Conservation (phyloP, 192 early-diverging fungal species). For the Backusella luteola region DNA sequence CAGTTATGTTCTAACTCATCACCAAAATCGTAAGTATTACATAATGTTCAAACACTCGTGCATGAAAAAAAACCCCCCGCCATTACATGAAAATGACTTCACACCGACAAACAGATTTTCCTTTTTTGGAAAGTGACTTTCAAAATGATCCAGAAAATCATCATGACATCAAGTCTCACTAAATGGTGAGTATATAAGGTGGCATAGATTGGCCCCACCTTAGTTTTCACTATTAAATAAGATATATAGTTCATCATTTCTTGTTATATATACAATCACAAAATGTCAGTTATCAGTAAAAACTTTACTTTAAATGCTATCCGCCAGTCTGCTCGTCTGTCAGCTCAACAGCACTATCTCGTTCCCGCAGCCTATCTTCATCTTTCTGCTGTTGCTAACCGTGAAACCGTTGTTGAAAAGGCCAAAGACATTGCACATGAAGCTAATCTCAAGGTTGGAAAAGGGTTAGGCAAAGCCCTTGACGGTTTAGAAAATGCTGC, state of each 20-base stretch:
- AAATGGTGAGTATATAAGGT: not conserved
- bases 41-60: too few species aligned
- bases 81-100: not conserved
- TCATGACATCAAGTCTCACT: constrained; percentile 1
- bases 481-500: not conserved
- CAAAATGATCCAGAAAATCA: not conserved
- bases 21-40: not conserved
- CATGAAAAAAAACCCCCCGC: too few species aligned
- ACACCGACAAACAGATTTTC: not conserved
- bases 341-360: not conserved
- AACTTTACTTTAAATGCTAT: not conserved
- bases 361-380: not conserved
- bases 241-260: not conserved
- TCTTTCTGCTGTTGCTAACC: not conserved
- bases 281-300: not conserved
- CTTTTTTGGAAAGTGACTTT: not conserved
- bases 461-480: not conserved
- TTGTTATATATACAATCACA: not conserved
- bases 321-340: not conserved
- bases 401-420: constrained; percentile 17
- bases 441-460: constrained; percentile 28
- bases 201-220: not conserved
- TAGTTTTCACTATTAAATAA: not conserved
- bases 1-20: not conserved
- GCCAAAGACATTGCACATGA: constrained; percentile 31